Evolutionary conservation across 2,329 filamentous ascomycete genomes (phyloP).

Genomic region (Leptosphaerulina australis): DNA sequence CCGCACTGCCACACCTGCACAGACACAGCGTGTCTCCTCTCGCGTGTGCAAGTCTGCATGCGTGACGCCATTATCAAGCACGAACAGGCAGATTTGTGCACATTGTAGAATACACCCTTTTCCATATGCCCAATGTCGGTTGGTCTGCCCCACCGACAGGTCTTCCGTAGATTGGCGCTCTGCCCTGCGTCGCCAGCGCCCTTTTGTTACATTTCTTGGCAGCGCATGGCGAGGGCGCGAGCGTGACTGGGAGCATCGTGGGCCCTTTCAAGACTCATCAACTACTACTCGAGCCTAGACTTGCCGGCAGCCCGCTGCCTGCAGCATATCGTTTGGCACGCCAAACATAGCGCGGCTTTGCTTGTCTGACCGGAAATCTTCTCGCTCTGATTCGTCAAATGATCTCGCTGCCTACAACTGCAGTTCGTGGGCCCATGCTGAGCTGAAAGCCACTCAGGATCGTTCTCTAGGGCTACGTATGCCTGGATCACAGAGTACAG

Average conservation of each 20-base stretch:
- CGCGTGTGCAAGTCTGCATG: conserved; percentile 6
- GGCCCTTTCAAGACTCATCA: conserved; percentile 28
- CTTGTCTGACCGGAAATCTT: conserved; percentile 43
- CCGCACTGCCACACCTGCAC: conserved; percentile 35
- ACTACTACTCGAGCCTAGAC: conserved; percentile 20
- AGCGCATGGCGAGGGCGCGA: neutral
- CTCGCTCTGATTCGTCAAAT: conserved; percentile 31
- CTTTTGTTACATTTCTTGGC: conserved; percentile 1
- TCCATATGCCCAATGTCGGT: neutral
- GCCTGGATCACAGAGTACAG: neutral
- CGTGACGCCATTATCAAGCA: conserved; percentile 8
- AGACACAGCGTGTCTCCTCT: conserved; percentile 11
- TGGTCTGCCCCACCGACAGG: conserved; percentile 1
- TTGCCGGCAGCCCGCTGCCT: conserved; percentile 27
- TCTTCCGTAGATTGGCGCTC: neutral
- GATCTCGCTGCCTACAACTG: conserved; percentile 16
- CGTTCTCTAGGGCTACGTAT: neutral
- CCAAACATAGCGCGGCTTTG: conserved; percentile 31
- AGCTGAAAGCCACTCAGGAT: conserved; percentile 21
- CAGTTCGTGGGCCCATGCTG: conserved; percentile 34
- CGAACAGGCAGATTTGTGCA: neutral
- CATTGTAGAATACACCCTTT: conserved; percentile 4
- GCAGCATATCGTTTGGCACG: conserved; percentile 28
- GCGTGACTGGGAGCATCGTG: conserved; percentile 3
- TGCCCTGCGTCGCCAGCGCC: conserved; percentile 10